These are phyloP conservation scores for Ceratobasidium sp. DNA, from an alignment of 1,284 basidiomycete species.

Conservation along the genomic window DNA sequence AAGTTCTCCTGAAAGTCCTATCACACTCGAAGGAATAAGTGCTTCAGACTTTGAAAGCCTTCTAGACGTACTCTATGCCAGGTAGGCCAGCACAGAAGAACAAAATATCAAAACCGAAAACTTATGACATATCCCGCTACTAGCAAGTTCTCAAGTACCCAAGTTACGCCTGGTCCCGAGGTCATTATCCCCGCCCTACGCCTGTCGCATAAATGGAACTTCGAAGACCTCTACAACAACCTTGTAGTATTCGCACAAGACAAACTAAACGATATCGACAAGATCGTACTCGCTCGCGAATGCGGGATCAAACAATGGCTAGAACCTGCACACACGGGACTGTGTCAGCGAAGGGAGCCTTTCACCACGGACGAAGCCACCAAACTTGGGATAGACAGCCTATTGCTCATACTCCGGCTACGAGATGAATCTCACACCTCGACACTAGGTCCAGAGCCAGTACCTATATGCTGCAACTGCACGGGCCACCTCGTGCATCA, in stretches of 20 bases:
- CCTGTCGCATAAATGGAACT: conserved; percentile 6
- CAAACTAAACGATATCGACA: conserved; percentile 41
- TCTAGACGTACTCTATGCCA: conserved; percentile 18
- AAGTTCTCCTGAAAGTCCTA: conserved; percentile 5
- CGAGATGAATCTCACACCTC: conserved; percentile 2
- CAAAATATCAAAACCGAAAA: too few species aligned
- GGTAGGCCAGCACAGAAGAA: background rate
- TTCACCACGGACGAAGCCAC: conserved; percentile 29
- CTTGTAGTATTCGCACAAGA: conserved; percentile 6
- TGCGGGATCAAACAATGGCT: conserved; percentile 44
- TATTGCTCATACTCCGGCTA: conserved; percentile 26
- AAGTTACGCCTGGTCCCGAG: too few species aligned
- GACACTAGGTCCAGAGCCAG: background rate
- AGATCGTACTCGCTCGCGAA: conserved; percentile 43
- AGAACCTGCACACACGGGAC: conserved; percentile 27
- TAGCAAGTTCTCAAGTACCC: conserved; percentile 25
- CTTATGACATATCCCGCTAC: too few species aligned
- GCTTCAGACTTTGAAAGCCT: conserved; percentile 30
- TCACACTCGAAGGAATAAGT: conserved; percentile 8
- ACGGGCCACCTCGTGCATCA: background rate
- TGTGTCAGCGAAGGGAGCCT: conserved; percentile 28
- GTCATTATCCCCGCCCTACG: conserved; percentile 9
- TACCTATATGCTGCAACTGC: background rate
- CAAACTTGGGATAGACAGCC: conserved; percentile 9
- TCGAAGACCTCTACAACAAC: background rate